Conservation (phyloP, 2,329 filamentous ascomycete species). For the Trichoderma oligosporum region DNA sequence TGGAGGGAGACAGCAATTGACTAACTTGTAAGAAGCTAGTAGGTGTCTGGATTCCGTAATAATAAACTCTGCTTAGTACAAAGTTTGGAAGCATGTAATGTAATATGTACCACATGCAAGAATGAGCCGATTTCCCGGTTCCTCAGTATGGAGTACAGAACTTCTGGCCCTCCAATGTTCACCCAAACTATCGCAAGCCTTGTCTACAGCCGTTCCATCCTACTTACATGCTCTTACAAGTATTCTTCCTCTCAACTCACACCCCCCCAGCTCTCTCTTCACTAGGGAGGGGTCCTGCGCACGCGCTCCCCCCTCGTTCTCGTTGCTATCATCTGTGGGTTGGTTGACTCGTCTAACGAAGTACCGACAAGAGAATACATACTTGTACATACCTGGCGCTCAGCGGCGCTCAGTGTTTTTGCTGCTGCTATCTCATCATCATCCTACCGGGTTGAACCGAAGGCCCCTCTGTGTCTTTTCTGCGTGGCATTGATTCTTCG, state of each 20-base stretch:
- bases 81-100: too few species aligned
- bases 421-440: conserved; percentile 15
- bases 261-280: conserved; percentile 12
- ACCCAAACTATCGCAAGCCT: conserved; percentile 1
- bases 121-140: conserved; percentile 8
- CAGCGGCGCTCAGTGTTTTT: conserved; percentile 7
- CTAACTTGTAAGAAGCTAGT: conserved; percentile 11
- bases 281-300: conserved; percentile 3
- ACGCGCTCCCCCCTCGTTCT: conserved; percentile 11
- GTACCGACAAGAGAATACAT: not conserved
- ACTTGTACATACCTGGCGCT: not conserved
- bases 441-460: conserved; percentile 12
- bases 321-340: conserved; percentile 9
- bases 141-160: too few species aligned
- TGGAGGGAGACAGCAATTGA: not conserved
- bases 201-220: conserved; percentile 6
- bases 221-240: too few species aligned
- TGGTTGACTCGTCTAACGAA: conserved; percentile 9
- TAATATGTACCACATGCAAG: too few species aligned
- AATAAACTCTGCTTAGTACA: not conserved
- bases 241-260: not conserved
- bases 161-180: conserved; percentile 8
- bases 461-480: conserved; percentile 6
- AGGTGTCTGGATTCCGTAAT: conserved; percentile 1
- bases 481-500: conserved; percentile 16